Conservation (phyloP, 768 basidiomycete species). For the Leccinum variicolor region DNA sequence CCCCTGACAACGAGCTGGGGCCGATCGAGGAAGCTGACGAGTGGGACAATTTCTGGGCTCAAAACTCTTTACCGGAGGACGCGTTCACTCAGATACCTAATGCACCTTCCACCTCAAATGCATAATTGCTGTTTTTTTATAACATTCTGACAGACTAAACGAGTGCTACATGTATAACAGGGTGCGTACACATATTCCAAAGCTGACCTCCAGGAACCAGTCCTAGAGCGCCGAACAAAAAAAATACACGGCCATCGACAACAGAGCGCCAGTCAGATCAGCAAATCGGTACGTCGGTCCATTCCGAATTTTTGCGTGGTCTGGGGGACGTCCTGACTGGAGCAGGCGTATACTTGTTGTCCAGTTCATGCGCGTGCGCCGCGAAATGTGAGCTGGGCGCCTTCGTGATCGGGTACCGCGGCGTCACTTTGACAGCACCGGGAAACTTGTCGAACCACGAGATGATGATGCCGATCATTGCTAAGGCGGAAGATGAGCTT, state of each 20-base stretch:
- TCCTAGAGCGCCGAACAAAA: background rate
- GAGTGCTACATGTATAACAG: conserved; percentile 4
- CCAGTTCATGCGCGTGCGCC: conserved; percentile 22
- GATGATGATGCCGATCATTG: conserved; percentile 17
- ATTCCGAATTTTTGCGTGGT: conserved; percentile 13
- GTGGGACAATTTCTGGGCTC: conserved; percentile 48
- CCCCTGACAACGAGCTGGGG: conserved; percentile 26
- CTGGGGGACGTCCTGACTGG: conserved; percentile 7
- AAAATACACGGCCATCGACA: background rate
- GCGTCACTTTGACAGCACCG: conserved; percentile 22
- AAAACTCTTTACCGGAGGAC: conserved; percentile 41
- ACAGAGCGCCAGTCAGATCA: background rate
- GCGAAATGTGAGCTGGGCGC: conserved; percentile 29
- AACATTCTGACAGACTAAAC: conserved; percentile 1
- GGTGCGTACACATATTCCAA: background rate
- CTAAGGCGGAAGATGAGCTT: conserved; percentile 6
- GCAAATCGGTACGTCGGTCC: conserved; percentile 24
- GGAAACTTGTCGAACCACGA: conserved; percentile 30
- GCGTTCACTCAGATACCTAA: conserved; percentile 21
- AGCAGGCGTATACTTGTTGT: conserved; percentile 11
- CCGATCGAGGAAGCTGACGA: conserved; percentile 34
- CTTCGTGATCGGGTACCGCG: conserved; percentile 28
- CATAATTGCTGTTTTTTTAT: conserved; percentile 7
- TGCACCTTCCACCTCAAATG: conserved; percentile 7
- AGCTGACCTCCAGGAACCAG: conserved; percentile 13